A percentile compares a stretch with the other conserved stretches of the same genome.
phyloP scores from a whole-genome alignment of 2,329 filamentous ascomycete species.

The Penicillium sp. region DNA sequence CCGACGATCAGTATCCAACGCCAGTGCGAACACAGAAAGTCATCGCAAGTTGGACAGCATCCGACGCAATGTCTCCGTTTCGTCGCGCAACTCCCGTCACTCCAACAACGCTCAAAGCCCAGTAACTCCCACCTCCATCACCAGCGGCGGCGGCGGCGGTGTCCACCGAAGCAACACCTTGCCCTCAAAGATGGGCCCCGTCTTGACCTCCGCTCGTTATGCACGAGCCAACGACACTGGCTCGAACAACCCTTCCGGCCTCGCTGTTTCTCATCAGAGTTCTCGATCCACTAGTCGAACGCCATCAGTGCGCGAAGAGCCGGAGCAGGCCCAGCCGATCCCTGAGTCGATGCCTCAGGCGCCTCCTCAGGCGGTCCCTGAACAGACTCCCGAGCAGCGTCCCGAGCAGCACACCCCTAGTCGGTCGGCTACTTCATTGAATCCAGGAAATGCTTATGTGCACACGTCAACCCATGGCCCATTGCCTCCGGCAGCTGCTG shows the following conservation, averaged over 20 bases:
- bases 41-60: conserved; percentile 68
- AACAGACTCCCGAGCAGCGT: neutral
- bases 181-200: conserved; percentile 79
- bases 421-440: conserved; percentile 9
- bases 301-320: conserved; percentile 19
- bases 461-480: conserved; percentile 31
- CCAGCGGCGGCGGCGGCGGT: conserved; percentile 47
- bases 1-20: conserved; percentile 71
- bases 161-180: conserved; percentile 82
- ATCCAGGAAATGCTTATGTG: conserved; percentile 20
- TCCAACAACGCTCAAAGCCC: conserved; percentile 65
- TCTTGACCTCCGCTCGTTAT: conserved; percentile 59
- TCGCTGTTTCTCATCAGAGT: conserved; percentile 25
- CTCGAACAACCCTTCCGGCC: conserved; percentile 39
- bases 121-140: conserved; percentile 48
- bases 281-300: conserved; percentile 27
- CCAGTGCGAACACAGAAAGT: conserved; percentile 80
- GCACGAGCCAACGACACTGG: conserved; percentile 47
- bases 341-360: neutral
- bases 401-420: conserved; percentile 6
- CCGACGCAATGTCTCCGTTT: conserved; percentile 81
- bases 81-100: conserved; percentile 72
- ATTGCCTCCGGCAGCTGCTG: conserved; percentile 18
- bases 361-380: neutral
- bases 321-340: neutral